phyloP scores from a whole-genome alignment of 1,139 yeast species.

The Blastobotrys ciferrii region DNA sequence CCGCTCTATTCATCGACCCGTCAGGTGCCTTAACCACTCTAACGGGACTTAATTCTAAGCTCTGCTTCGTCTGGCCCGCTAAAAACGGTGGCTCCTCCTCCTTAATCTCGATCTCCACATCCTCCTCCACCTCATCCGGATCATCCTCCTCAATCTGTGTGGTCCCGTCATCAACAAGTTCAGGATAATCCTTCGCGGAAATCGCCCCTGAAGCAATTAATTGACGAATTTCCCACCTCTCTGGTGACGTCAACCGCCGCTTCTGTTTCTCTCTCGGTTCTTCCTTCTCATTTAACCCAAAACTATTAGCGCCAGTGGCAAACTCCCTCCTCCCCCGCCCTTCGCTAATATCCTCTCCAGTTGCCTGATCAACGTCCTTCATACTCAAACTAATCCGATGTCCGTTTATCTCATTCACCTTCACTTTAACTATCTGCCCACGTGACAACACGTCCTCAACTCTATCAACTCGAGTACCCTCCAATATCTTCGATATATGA shows the following conservation, averaged over 20 bases:
- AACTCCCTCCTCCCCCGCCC: slow-evolving; percentile 10
- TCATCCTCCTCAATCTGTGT: slow-evolving; percentile 44
- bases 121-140: slow-evolving; percentile 39
- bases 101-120: slow-evolving; percentile 70
- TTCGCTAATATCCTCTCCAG: slow-evolving; percentile 50
- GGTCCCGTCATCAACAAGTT: slow-evolving; percentile 34
- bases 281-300: background rate
- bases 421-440: slow-evolving; percentile 66
- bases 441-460: slow-evolving; percentile 58
- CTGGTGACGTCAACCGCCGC: slow-evolving; percentile 74
- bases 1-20: slow-evolving; percentile 76
- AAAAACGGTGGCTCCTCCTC: slow-evolving; percentile 72
- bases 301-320: slow-evolving; percentile 5
- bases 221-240: slow-evolving; percentile 87
- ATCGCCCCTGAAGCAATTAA: slow-evolving; percentile 77
- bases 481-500: slow-evolving; percentile 68
- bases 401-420: slow-evolving; percentile 49
- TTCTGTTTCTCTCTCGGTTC: slow-evolving; percentile 21
- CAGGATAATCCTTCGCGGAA: slow-evolving; percentile 69
- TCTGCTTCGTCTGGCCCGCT: slow-evolving; percentile 51
- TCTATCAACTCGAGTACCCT: slow-evolving; percentile 47
- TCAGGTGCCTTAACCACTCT: slow-evolving; percentile 67
- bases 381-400: slow-evolving; percentile 59
- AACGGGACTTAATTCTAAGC: slow-evolving; percentile 50
- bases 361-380: slow-evolving; percentile 70